These are phyloP conservation scores for Pinus tabuliformis DNA, from an alignment of 75 land plant genomes.

Conservation along the genomic window DNA sequence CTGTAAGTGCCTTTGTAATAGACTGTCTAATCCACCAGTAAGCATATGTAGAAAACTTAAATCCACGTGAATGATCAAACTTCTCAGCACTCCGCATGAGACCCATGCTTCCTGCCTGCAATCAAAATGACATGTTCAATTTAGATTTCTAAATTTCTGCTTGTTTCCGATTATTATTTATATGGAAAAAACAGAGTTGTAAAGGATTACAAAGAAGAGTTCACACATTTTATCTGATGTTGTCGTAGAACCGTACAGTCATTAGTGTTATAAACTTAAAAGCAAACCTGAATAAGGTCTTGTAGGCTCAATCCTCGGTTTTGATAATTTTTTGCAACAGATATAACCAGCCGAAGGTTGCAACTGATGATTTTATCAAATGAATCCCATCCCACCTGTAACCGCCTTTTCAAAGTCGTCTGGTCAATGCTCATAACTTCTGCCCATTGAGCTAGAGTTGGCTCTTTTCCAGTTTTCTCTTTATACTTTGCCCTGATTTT, in stretches of 20 bases:
- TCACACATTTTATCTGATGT: background rate
- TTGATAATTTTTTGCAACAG: constrained; percentile 81
- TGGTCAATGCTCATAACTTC: constrained; percentile 67
- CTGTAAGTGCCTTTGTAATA: constrained; percentile 68
- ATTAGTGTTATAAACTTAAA: background rate
- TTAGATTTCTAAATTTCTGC: background rate
- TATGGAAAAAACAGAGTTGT: background rate
- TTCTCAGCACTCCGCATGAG: constrained; percentile 85
- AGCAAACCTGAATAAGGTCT: constrained; percentile 91
- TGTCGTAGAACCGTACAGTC: background rate
- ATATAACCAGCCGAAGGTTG: constrained; percentile 86
- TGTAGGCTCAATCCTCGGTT: constrained; percentile 78
- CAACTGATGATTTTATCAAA: constrained; percentile 84
- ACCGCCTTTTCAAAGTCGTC: constrained; percentile 47
- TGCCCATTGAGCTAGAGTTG: constrained; percentile 85
- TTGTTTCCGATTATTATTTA: background rate
- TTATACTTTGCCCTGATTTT: constrained; percentile 39
- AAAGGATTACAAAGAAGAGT: background rate
- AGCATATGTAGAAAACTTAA: constrained; percentile 95
- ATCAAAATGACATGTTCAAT: background rate
- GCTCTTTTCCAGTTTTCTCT: constrained; percentile 63
- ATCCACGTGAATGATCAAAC: constrained; percentile 87
- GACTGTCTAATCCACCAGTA: constrained; percentile 99
- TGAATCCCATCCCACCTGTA: constrained; percentile 58
- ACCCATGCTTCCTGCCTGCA: constrained; percentile 91